Conservation (phyloP, 148 eudicot genomes). For the Mesembryanthemum crystallinum region DNA sequence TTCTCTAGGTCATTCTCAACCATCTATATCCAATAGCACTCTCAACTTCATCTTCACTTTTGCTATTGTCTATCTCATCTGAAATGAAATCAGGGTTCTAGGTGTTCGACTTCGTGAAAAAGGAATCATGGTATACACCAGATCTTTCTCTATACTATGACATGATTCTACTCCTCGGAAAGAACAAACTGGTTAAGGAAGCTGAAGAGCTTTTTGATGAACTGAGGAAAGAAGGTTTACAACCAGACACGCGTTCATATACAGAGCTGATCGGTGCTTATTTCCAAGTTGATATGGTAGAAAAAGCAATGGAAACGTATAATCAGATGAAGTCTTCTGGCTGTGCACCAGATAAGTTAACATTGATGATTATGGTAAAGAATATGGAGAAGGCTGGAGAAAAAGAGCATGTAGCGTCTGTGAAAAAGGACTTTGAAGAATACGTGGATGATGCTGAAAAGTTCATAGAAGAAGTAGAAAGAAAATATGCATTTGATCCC, state of each 20-base stretch:
- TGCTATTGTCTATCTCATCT: conserved; percentile 33
- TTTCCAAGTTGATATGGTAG: conserved; percentile 46
- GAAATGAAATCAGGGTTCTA: conserved; percentile 38
- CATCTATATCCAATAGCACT: background rate
- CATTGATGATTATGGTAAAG: conserved; percentile 54
- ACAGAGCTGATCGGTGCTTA: conserved; percentile 71
- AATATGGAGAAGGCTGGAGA: conserved; percentile 56
- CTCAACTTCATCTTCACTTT: background rate
- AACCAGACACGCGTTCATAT: conserved; percentile 61
- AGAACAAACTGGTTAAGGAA: conserved; percentile 46
- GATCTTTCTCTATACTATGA: conserved; percentile 45
- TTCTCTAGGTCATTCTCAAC: background rate
- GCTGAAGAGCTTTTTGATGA: conserved; percentile 54
- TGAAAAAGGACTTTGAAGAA: conserved; percentile 50
- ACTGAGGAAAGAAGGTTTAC: conserved; percentile 52
- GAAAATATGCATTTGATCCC: conserved; percentile 35
- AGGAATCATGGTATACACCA: conserved; percentile 62
- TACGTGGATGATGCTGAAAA: conserved; percentile 51
- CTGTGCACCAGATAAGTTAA: conserved; percentile 60
- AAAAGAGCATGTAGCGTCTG: conserved; percentile 48
- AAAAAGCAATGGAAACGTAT: conserved; percentile 66
- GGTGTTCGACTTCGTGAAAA: conserved; percentile 65
- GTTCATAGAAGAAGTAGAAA: conserved; percentile 55
- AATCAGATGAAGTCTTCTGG: conserved; percentile 61
- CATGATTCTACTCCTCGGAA: conserved; percentile 60